Evolutionary conservation across 2,329 filamentous ascomycete species (phyloP), one percentile per base, ranked within the genome.

Genomic region (Chaetoscypha palmicola): DNA sequence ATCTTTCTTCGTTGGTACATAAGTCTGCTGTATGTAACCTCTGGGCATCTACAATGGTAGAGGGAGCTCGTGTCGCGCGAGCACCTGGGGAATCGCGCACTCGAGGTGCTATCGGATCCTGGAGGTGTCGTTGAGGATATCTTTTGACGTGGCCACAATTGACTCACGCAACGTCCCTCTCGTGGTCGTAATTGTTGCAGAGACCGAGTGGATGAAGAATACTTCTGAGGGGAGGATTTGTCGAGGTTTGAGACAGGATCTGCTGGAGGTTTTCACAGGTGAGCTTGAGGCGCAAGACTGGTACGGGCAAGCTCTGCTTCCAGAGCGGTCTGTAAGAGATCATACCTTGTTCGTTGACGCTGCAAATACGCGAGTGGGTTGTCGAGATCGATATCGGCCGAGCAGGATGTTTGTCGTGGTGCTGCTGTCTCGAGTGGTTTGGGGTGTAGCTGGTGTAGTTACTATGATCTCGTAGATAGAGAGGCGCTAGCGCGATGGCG

Each of bases 1-100:
- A 52, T 48, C 44, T 45, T 60, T 59, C 56, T 58, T 61, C 55
- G 57, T 60, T 60, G 56, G 59, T 50, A 61, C 59, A 62, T 62
- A 58, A 48, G 53, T 57, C 48, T 59, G 51, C 50, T 45, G 49
- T 49, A 54, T 39, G 36, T 43, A 32, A 44, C 38, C 47, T 47
- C 35, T 46, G 36, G 36, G 56, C 55, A 60, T 59, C 52, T 50
- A 60, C 56, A 45, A 52, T 43, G 49, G 50, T 48, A 47, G 46
- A 36, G 39, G 35, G 46, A 42, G 40, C 36, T 34, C 24, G 19
- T 19, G 19, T 17, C 33, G 23, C 24, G 37, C 31, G 21, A 34
- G 28, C 16, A 32, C 38, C 16, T n/a, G 24, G 23, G 17, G 21
- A 36, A 9, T 41, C 8, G 28, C 36, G 38, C 40, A 31, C 22